Evolutionary conservation across 1,284 basidiomycete species (phyloP).

Genomic region (Tylopilus sp.): DNA sequence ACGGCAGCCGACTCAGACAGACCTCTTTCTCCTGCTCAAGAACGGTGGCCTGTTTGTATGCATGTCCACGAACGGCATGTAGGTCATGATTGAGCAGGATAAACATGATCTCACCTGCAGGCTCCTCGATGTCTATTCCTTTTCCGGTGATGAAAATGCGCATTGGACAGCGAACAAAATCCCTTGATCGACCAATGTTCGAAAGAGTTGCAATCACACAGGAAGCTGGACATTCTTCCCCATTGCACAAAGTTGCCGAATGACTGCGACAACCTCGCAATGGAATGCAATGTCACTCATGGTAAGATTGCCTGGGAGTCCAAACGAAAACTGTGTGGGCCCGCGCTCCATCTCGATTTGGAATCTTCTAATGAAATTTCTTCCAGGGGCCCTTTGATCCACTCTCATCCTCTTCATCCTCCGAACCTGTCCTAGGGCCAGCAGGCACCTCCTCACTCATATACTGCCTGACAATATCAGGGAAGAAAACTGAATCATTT

Average conservation of each 20-base stretch:
- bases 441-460: constrained; percentile 72
- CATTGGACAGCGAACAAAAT: constrained; percentile 93
- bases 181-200: constrained; percentile 89
- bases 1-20: constrained; percentile 68
- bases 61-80: constrained; percentile 86
- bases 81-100: constrained; percentile 94
- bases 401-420: constrained; percentile 41
- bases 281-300: constrained; percentile 65
- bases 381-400: constrained; percentile 34
- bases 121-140: constrained; percentile 54
- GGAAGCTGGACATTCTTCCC: constrained; percentile 96
- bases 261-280: constrained; percentile 86
- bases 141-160: constrained; percentile 75
- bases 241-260: constrained; percentile 96
- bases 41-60: constrained; percentile 82
- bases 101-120: constrained; percentile 90
- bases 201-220: constrained; percentile 89
- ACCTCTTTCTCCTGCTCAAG: constrained; percentile 69
- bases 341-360: constrained; percentile 37
- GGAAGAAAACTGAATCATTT: constrained; percentile 80
- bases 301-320: constrained; percentile 61
- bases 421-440: constrained; percentile 44
- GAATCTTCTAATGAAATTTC: constrained; percentile 45
- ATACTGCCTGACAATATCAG: constrained; percentile 84
- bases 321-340: constrained; percentile 58